Base-by-base conservation (phyloP, 2,329 filamentous ascomycete species). In the Talaromyces atroroseus region DNA sequence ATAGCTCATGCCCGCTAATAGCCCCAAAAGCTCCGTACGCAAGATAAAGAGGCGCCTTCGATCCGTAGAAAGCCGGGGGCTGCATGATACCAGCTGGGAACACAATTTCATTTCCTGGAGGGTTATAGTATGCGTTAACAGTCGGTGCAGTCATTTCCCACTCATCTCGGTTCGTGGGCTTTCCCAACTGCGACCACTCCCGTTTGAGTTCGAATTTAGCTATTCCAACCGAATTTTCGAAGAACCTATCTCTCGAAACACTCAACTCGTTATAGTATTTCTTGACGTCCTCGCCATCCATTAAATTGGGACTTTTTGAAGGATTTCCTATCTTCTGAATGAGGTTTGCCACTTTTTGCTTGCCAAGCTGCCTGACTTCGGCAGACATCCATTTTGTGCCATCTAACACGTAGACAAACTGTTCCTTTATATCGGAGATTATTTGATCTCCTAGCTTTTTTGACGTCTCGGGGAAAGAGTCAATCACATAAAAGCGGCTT, bases 1-100 rank as follows among this genome's bases (percentile, higher is more conserved):
- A 85, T 7, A 89, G 76, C 66, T 89, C 86, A 64, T 89, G 86
- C 2, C 85, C 86, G 8, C 82, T 82, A 2, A 88, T 80, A 1
- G 82, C 79, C 0, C 85, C 86, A 65, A 89, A 86, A 0, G 82
- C 82, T n/a, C 85, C 86, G 66, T 88, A 90, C 10, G 80, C 80
- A 38, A 89, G 71, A 62, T 88, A 89, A 23, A 80, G 72, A 0
- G 86, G 86, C 0, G 86, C 77, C 5, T 79, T 72, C 5, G 68
- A 65, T 11, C 81, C 78, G 58, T 86, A 81, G 64, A 88, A 89
- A 1, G 85, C 74, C 0, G 86, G 85, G 2, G 82, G 80, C 66
- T 89, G 86, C 80, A 87, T 84, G 56, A 88, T 86, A 0, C 84
- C 86, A 0, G 85, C 84, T 0, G 83, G 84, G 66, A 89, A 86